Evolutionary conservation across 2,329 filamentous ascomycete genomes (phyloP).

Genomic region (Davidsoniella eucalypti): DNA sequence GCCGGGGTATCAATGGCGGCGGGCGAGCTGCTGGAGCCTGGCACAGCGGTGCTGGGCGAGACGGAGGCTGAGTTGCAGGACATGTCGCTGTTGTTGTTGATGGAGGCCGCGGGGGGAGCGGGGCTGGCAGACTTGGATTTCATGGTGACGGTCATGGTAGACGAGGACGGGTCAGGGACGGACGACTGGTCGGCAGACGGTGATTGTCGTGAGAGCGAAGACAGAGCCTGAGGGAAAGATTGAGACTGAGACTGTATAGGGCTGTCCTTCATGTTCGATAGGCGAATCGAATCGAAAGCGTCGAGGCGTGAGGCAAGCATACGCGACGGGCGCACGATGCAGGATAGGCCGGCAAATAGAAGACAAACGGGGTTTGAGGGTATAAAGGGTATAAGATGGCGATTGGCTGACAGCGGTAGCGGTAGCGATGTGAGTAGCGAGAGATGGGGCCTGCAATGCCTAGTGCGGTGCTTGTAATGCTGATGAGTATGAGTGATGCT

Average conservation of each 20-base stretch:
- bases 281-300: slow-evolving; percentile 34
- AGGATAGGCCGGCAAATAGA: neutral
- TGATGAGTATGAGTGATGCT: too few relatives aligned
- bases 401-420: too few relatives aligned
- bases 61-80: neutral
- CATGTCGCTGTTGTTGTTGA: neutral
- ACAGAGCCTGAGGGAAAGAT: slow-evolving; percentile 17
- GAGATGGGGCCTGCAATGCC: too few relatives aligned
- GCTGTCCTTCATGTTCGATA: slow-evolving; percentile 4
- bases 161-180: neutral
- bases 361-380: neutral
- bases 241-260: neutral
- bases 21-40: neutral
- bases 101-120: neutral
- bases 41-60: neutral
- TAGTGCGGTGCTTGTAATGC: too few relatives aligned
- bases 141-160: too few relatives aligned
- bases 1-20: slow-evolving; percentile 1
- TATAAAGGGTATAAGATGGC: neutral
- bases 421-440: too few relatives aligned
- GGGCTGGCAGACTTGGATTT: neutral
- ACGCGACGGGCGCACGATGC: neutral
- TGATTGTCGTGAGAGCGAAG: slow-evolving; percentile 35
- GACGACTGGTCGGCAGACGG: neutral
- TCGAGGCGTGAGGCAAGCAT: slow-evolving; percentile 18